Base-by-base conservation (phyloP, 352 stramenopile genomes). In the Pythium rhizo-oryzae region DNA sequence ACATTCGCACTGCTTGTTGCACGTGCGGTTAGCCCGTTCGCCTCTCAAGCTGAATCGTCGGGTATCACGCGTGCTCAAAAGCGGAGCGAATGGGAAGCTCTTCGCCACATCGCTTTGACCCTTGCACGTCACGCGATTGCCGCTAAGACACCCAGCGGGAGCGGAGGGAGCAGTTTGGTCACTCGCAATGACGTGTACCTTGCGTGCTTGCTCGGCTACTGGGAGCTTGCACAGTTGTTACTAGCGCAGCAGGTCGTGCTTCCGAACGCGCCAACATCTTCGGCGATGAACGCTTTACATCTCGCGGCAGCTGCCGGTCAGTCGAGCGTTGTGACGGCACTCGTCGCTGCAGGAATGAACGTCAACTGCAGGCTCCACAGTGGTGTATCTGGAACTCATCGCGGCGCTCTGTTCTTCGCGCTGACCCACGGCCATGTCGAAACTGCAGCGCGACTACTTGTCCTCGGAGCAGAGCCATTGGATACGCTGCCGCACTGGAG, bases 361-460 rank as follows among this genome's bases (percentile, higher is more conserved):
- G 77, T 88, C 5, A 91, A 88, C 39, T 91, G 75, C 46, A 51
- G 75, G 23, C n/a, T 78, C 0, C 25, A 11, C 52, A 35, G 19
- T 0, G 18, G 39, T 15, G n/a, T 37, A 15, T 33, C 18, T 12
- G 2, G 7, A 28, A 30, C 18, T 8, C 28, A 76, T 16, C 61
- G 53, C 33, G 80, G 80, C 2, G 67, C 80, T 24, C 47, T 90
- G 18, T 87, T 72, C 59, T 91, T 80, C 46, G 77, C 82, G 13
- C 76, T 91, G 11, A 74, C 79, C 15, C 65, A 88, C 44, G 82
- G 82, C 1, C 80, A 91, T 47, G 53, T 74, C 9, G 62, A 89
- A 43, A 91, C 82, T 15, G 80, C 79, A 59, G 70, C 77, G 21
- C 84, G 84, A 39, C 71, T 91, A 21, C 62, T 91, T 9, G 82